These are phyloP conservation scores for Ogataea nitratoaversa DNA, from an alignment of 805 yeast genomes.

Conservation along the genomic window DNA sequence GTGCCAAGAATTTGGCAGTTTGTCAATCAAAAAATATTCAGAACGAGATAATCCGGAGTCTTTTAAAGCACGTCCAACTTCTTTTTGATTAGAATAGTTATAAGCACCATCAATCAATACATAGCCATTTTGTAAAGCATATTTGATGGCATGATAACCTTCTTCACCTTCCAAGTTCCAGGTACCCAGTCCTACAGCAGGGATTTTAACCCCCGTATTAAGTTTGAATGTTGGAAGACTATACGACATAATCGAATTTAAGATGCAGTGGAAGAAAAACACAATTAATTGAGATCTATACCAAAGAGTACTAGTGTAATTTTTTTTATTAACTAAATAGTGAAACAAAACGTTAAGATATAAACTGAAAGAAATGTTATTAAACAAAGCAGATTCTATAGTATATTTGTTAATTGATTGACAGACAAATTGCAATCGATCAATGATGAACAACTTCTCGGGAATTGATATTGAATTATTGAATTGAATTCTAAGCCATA, in stretches of 20 bases:
- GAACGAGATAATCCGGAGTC: conserved; percentile 10
- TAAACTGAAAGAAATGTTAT: no score
- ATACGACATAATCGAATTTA: not conserved
- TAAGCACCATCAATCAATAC: conserved; percentile 41
- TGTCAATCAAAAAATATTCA: conserved; percentile 16
- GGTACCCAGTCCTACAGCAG: conserved; percentile 22
- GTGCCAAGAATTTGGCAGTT: conserved; percentile 22
- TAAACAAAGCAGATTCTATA: no score
- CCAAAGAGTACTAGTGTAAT: no score
- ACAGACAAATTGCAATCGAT: not conserved
- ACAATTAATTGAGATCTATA: no score
- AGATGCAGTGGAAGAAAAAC: no score
- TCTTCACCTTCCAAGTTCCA: conserved; percentile 17
- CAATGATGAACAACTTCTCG: not conserved
- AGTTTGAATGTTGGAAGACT: conserved; percentile 2
- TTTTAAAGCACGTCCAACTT: conserved; percentile 38
- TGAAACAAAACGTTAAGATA: no score
- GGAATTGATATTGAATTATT: not conserved
- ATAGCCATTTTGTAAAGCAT: conserved; percentile 32
- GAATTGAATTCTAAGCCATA: no score
- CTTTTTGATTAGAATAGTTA: conserved; percentile 35
- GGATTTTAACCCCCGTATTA: conserved; percentile 20
- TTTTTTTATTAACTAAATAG: no score
- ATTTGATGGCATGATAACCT: conserved; percentile 20
- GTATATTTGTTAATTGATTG: not conserved